Evolutionary conservation across 768 basidiomycete genomes (phyloP).

Genomic region (Tephrocybe sp.): DNA sequence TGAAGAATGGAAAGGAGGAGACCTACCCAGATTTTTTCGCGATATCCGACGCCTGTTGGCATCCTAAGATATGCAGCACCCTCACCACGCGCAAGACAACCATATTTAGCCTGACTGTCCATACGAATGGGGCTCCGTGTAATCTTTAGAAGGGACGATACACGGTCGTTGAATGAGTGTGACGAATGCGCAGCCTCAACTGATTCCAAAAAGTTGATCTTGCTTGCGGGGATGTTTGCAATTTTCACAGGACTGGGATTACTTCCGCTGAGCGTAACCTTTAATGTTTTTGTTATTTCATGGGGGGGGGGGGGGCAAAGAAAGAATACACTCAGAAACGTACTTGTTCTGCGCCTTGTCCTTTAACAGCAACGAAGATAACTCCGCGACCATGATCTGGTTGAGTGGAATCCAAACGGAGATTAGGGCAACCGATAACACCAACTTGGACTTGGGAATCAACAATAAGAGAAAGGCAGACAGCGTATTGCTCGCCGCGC

Average conservation of each 20-base stretch:
- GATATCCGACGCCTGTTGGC: constrained; percentile 75
- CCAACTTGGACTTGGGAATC: constrained; percentile 79
- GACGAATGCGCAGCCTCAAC: constrained; percentile 91
- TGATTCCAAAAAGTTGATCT: constrained; percentile 80
- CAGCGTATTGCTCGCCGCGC: constrained; percentile 89
- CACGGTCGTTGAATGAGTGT: constrained; percentile 77
- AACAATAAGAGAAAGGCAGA: constrained; percentile 83
- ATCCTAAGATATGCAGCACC: constrained; percentile 81
- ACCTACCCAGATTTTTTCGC: constrained; percentile 94
- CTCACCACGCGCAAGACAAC: constrained; percentile 80
- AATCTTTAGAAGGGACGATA: constrained; percentile 66
- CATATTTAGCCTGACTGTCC: constrained; percentile 98
- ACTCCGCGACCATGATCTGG: constrained; percentile 69
- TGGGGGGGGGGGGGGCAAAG: neutral
- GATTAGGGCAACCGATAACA: constrained; percentile 91
- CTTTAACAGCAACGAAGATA: constrained; percentile 84
- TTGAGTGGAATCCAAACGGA: constrained; percentile 53
- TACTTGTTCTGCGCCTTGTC: constrained; percentile 80
- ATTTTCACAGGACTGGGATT: constrained; percentile 52
- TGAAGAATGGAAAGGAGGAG: neutral
- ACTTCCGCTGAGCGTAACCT: constrained; percentile 54
- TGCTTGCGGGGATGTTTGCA: constrained; percentile 40
- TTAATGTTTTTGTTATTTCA: neutral
- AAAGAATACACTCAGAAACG: neutral
- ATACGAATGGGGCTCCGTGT: constrained; percentile 70